Conservation (phyloP, 1,284 basidiomycete species). For the Rhodotorula glutinis region DNA sequence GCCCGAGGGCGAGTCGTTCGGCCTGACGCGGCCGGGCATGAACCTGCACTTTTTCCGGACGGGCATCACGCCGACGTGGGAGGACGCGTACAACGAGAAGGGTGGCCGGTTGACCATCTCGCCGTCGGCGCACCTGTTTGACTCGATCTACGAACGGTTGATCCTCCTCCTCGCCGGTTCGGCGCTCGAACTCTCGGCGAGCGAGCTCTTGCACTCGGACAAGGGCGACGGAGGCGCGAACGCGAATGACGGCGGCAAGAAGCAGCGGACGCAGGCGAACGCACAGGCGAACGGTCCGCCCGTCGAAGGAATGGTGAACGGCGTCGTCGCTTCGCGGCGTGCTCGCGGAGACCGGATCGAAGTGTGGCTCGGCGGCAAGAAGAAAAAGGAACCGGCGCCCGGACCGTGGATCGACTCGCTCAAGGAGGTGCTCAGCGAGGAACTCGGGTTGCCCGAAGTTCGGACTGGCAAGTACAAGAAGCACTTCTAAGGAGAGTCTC, state of each 20-base stretch:
- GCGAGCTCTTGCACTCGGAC: conserved; percentile 14
- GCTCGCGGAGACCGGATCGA: conserved; percentile 40
- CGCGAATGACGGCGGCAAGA: not conserved
- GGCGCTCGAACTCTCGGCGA: conserved; percentile 26
- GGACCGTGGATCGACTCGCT: conserved; percentile 35
- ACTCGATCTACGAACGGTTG: conserved; percentile 35
- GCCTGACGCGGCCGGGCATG: conserved; percentile 32
- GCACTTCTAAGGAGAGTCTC: conserved; percentile 21
- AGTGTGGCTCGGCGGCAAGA: conserved; percentile 35
- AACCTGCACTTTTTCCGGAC: conserved; percentile 40
- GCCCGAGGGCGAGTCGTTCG: conserved; percentile 23
- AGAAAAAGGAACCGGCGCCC: conserved; percentile 24
- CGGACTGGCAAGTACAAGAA: conserved; percentile 34
- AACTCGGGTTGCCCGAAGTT: conserved; percentile 36
- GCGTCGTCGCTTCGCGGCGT: conserved; percentile 34
- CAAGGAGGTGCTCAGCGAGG: conserved; percentile 28
- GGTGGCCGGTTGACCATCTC: conserved; percentile 39
- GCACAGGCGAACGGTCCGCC: conserved; percentile 1
- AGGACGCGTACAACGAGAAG: conserved; percentile 40
- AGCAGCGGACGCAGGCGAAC: conserved; percentile 3
- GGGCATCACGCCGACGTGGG: conserved; percentile 39
- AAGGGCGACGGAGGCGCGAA: conserved; percentile 8
- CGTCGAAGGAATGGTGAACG: conserved; percentile 30
- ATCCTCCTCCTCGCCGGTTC: conserved; percentile 36
- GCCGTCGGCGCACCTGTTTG: conserved; percentile 25